Evolutionary conservation across 2,329 filamentous ascomycete species (phyloP).

Genomic region (Clonostachys rosea): DNA sequence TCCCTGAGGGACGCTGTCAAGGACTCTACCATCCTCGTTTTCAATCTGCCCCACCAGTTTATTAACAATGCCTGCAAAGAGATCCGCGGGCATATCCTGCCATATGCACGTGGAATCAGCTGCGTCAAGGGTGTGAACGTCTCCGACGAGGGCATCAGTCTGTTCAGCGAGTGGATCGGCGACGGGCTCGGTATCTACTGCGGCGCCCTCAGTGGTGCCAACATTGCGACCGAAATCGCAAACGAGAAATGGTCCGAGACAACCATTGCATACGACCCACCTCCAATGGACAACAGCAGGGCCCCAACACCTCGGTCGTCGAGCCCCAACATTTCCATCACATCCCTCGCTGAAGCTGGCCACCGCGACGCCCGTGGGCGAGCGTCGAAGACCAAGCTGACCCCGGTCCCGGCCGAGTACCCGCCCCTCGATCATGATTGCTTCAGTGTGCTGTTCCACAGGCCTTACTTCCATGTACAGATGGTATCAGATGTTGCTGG

Average conservation of each 20-base stretch:
- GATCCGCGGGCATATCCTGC: slow-evolving; percentile 82
- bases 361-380: slow-evolving; percentile 68
- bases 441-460: slow-evolving; percentile 84
- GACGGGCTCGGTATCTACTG: slow-evolving; percentile 92
- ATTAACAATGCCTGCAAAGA: slow-evolving; percentile 82
- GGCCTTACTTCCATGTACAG: slow-evolving; percentile 95
- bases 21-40: slow-evolving; percentile 83
- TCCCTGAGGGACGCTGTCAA: slow-evolving; percentile 75
- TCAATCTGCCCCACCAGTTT: slow-evolving; percentile 96
- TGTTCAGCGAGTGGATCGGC: slow-evolving; percentile 95
- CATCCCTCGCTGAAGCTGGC: slow-evolving; percentile 47
- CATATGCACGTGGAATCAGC: slow-evolving; percentile 88
- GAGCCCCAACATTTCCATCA: slow-evolving; percentile 43
- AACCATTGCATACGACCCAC: slow-evolving; percentile 93
- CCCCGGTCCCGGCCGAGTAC: slow-evolving; percentile 74
- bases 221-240: slow-evolving; percentile 93
- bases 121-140: slow-evolving; percentile 99
- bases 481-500: slow-evolving; percentile 95
- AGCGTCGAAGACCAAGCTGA: slow-evolving; percentile 64
- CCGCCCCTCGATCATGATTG: slow-evolving; percentile 81
- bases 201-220: slow-evolving; percentile 90
- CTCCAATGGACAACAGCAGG: slow-evolving; percentile 74
- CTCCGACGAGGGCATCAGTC: slow-evolving; percentile 74
- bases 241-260: slow-evolving; percentile 96
- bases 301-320: slow-evolving; percentile 51